Evolutionary conservation across 2,329 filamentous ascomycete species (phyloP).

Genomic region (Neopestalotiopsis rosae): DNA sequence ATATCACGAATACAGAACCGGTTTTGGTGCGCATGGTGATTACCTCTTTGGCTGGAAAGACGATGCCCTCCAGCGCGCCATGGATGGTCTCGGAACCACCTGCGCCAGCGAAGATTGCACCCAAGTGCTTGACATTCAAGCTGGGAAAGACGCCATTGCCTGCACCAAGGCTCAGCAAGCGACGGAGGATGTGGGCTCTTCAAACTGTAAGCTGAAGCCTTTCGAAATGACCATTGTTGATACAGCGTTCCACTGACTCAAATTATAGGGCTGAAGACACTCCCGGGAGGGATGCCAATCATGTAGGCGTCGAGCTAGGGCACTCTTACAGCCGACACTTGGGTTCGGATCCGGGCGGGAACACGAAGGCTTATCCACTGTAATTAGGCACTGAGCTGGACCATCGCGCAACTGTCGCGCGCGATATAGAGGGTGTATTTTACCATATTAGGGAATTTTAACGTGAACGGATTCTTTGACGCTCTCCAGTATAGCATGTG

Average conservation of each 20-base stretch:
- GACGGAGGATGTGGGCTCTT: conserved; percentile 4
- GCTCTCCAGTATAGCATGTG: no score
- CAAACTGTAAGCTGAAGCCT: neutral
- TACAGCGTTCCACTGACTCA: neutral
- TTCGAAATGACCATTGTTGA: no score
- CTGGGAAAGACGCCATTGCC: neutral
- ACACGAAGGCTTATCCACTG: no score
- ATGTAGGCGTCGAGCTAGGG: neutral
- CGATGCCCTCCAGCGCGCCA: conserved; percentile 17
- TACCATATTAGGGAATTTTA: no score
- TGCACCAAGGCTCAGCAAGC: conserved; percentile 7
- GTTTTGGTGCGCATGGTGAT: conserved; percentile 17
- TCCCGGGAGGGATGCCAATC: conserved; percentile 5
- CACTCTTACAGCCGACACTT: no score
- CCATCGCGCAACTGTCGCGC: no score
- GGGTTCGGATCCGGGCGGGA: no score
- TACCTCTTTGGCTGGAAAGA: conserved; percentile 22
- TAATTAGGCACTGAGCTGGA: no score
- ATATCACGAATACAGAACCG: neutral
- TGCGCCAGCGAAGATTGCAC: conserved; percentile 6
- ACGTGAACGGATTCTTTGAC: no score
- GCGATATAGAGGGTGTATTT: no score
- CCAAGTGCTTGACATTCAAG: neutral
- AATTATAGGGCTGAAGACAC: conserved; percentile 10
- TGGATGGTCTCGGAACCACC: conserved; percentile 1